Evolutionary conservation across 1,284 basidiomycete species (phyloP).

Genomic region (Leccinum griseonigrum): DNA sequence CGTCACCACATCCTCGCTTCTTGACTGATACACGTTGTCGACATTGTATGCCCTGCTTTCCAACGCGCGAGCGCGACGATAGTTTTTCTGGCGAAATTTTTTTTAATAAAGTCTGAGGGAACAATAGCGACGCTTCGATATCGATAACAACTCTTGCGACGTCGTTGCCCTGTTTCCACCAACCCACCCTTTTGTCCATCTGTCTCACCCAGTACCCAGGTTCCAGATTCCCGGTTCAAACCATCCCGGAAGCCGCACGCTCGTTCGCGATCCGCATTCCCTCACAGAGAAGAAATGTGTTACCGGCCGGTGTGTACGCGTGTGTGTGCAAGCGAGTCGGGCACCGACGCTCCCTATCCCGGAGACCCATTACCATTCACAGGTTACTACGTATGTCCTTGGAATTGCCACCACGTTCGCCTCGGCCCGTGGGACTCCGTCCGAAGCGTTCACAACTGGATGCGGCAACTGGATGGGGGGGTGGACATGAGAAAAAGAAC

Average conservation of each 20-base stretch:
- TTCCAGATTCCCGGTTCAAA: constrained; percentile 1
- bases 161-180: not conserved
- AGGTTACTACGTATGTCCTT: not conserved
- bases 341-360: not conserved
- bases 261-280: not conserved
- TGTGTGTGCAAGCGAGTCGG: not conserved
- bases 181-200: not conserved
- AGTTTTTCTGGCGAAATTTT: not conserved
- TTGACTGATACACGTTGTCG: not conserved
- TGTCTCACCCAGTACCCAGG: not conserved
- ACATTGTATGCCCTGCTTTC: not conserved
- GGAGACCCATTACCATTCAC: not conserved
- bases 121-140: not conserved
- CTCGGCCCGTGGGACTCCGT: not conserved
- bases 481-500: not conserved
- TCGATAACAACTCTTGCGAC: not conserved
- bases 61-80: not conserved
- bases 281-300: not conserved
- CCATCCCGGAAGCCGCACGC: not conserved
- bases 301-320: not conserved
- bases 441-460: not conserved
- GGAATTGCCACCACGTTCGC: not conserved
- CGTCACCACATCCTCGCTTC: not conserved
- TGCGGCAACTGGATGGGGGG: not conserved
- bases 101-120: not conserved